Evolutionary conservation across 805 yeast species (phyloP).

Genomic region (Starmerella khaoyaiensis): DNA sequence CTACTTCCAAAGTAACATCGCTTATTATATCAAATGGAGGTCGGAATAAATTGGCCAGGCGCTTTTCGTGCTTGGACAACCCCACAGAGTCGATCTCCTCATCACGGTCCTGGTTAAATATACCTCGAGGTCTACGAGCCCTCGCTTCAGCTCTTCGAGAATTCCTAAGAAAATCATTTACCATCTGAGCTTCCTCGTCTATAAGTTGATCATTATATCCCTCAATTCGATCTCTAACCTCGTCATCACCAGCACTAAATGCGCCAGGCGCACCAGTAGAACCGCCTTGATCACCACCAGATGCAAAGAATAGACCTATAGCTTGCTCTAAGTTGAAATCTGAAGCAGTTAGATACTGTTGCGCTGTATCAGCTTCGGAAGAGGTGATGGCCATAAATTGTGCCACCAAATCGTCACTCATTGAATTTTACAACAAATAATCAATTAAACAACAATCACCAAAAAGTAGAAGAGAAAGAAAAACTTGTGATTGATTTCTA

Average conservation of each 20-base stretch:
- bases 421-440: too few relatives aligned
- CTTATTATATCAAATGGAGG: conserved; percentile 90
- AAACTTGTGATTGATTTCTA: too few relatives aligned
- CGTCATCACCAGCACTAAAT: conserved; percentile 32
- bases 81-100: conserved; percentile 9
- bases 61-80: conserved; percentile 30
- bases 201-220: conserved; percentile 68
- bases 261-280: conserved; percentile 50
- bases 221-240: conserved; percentile 65
- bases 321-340: conserved; percentile 73
- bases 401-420: conserved; percentile 34
- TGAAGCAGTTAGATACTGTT: conserved; percentile 64
- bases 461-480: too few relatives aligned
- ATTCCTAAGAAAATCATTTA: conserved; percentile 19
- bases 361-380: conserved; percentile 53
- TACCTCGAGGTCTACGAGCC: conserved; percentile 24
- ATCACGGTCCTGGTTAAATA: conserved; percentile 41
- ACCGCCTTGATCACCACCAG: conserved; percentile 32
- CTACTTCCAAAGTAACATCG: conserved; percentile 54
- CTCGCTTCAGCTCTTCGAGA: conserved; percentile 16
- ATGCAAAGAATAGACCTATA: conserved; percentile 66
- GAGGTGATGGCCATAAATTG: conserved; percentile 78
- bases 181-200: conserved; percentile 30
- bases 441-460: too few relatives aligned
- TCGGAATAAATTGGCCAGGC: conserved; percentile 70